Percentiles rank a stretch among this genome's conserved stretches.
These are phyloP conservation scores for Boletus rufocinnamomeus DNA, from an alignment of 768 basidiomycete species.

Conservation along the genomic window DNA sequence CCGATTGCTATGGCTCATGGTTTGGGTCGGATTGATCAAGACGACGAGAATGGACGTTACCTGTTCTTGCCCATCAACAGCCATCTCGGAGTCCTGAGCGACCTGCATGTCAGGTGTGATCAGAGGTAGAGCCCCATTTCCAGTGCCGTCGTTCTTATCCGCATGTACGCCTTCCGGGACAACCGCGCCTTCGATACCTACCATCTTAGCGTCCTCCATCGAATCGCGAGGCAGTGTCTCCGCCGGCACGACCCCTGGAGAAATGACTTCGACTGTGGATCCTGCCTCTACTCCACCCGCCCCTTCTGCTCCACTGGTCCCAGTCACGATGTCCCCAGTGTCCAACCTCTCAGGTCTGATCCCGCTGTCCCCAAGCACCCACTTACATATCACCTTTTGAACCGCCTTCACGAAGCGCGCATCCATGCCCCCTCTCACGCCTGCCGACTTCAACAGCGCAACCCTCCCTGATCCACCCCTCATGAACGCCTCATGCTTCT, in stretches of 20 bases:
- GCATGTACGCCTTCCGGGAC: neutral
- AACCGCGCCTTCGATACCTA: slow-evolving; percentile 16
- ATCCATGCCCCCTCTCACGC: slow-evolving; percentile 41
- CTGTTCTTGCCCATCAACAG: slow-evolving; percentile 21
- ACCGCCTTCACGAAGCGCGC: slow-evolving; percentile 41
- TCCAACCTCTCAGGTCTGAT: slow-evolving; percentile 15
- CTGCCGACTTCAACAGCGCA: slow-evolving; percentile 33
- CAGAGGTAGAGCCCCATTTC: neutral
- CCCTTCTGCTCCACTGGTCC: neutral
- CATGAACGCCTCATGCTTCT: slow-evolving; percentile 56
- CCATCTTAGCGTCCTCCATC: slow-evolving; percentile 19
- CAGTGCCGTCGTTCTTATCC: neutral
- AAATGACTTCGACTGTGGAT: neutral
- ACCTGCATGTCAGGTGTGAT: slow-evolving; percentile 4
- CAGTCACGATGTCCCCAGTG: neutral
- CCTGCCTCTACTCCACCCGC: neutral
- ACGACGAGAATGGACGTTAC: slow-evolving; percentile 15
- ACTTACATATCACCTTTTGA: slow-evolving; percentile 31
- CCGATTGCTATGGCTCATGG: slow-evolving; percentile 8
- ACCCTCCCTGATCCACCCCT: slow-evolving; percentile 54
- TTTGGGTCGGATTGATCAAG: neutral
- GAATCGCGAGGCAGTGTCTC: slow-evolving; percentile 1
- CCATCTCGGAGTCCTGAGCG: slow-evolving; percentile 16
- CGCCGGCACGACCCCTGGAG: neutral
- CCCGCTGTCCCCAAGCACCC: slow-evolving; percentile 28